Conservation (phyloP, 768 basidiomycete species). For the Russula sp. region DNA sequence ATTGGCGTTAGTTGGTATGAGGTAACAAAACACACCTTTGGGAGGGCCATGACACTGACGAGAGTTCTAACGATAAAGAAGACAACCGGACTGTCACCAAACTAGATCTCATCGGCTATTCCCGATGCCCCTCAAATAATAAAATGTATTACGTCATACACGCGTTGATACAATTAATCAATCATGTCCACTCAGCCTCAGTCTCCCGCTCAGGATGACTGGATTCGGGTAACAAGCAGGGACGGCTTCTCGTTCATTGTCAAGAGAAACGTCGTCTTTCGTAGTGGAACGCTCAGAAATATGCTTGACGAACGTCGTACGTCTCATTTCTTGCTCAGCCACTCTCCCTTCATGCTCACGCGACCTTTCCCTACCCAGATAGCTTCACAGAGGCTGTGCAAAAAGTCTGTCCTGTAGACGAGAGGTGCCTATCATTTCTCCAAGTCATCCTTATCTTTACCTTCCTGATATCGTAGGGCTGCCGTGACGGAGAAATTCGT, state of each 20-base stretch:
- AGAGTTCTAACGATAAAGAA: neutral
- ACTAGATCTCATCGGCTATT: constrained; percentile 6
- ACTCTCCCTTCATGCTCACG: constrained; percentile 8
- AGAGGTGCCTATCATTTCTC: constrained; percentile 45
- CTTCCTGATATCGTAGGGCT: constrained; percentile 30
- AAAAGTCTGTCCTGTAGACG: constrained; percentile 62
- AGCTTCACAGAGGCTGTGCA: constrained; percentile 69
- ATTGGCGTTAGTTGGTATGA: neutral
- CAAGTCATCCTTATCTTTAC: neutral
- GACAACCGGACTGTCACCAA: neutral
- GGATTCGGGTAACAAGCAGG: constrained; percentile 69
- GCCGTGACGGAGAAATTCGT: constrained; percentile 82
- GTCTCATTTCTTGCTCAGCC: constrained; percentile 36
- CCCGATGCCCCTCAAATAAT: neutral
- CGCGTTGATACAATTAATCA: neutral
- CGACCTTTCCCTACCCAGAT: constrained; percentile 32
- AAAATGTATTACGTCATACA: constrained; percentile 1
- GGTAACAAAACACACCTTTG: constrained; percentile 38
- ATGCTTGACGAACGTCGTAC: constrained; percentile 62
- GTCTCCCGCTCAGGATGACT: constrained; percentile 38
- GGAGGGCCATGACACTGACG: constrained; percentile 39
- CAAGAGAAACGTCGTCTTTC: constrained; percentile 63
- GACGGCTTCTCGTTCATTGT: constrained; percentile 84
- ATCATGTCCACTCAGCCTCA: constrained; percentile 11
- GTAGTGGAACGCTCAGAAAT: constrained; percentile 75